Conservation (phyloP, 73 alveolate genomes). For the Paraurostyla sp. region DNA sequence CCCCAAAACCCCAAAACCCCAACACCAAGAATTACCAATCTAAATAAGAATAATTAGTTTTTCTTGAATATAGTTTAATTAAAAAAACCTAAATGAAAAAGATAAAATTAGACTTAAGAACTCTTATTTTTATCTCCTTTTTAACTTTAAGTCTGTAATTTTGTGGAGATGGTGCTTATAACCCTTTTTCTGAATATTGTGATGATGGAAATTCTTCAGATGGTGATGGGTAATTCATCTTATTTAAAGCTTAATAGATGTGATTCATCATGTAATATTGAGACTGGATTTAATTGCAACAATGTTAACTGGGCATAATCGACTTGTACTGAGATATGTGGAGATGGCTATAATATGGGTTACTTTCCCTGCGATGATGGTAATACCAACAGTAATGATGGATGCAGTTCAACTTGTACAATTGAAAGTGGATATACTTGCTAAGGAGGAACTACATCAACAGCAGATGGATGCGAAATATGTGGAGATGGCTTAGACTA, state of each 20-base stretch:
- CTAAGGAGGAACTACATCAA: background rate
- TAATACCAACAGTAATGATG: background rate
- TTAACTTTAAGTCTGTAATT: too few species aligned
- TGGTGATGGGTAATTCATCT: conserved; percentile 12
- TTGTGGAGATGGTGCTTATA: too few species aligned
- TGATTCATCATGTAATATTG: conserved; percentile 58
- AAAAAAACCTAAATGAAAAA: too few species aligned
- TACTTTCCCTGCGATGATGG: conserved; percentile 17
- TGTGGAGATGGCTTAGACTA: conserved; percentile 66
- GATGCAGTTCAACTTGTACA: conserved; percentile 61
- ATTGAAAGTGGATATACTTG: conserved; percentile 77
- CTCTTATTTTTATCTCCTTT: too few species aligned
- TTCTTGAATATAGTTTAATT: too few species aligned
- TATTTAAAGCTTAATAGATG: conserved; percentile 59
- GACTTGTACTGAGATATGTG: conserved; percentile 17
- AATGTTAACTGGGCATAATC: background rate
- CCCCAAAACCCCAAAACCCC: too few species aligned
- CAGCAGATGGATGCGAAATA: conserved; percentile 26
- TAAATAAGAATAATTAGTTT: too few species aligned
- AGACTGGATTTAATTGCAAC: background rate
- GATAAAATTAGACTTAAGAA: too few species aligned
- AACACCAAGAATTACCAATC: too few species aligned
- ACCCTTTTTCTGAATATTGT: too few species aligned
- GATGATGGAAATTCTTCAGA: conserved; percentile 7
- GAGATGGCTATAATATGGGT: conserved; percentile 25